These are phyloP conservation scores for Penicillium turbatum DNA, from an alignment of 495 filamentous ascomycete genomes.

Conservation along the genomic window DNA sequence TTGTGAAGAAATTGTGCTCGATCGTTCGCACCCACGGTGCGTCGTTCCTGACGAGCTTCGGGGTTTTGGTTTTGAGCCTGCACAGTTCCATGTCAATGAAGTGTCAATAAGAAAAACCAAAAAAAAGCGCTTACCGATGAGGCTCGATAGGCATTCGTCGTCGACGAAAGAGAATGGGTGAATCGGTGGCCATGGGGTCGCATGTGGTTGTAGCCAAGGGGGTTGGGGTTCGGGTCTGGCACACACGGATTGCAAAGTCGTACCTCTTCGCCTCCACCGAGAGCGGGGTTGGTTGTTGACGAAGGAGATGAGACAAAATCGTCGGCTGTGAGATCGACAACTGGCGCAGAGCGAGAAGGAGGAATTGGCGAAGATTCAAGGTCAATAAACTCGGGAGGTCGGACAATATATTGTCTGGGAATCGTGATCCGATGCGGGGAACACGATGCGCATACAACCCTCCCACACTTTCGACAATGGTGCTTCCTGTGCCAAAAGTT, in stretches of 20 bases:
- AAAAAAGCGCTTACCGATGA: slow-evolving; percentile 12
- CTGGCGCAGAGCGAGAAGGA: slow-evolving; percentile 10
- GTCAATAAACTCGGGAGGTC: slow-evolving; percentile 54
- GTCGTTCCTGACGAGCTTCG: slow-evolving; percentile 17
- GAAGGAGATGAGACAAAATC: slow-evolving; percentile 17
- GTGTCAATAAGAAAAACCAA: not conserved
- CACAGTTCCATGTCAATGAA: not conserved
- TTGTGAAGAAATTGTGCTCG: slow-evolving; percentile 11
- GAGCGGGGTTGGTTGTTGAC: slow-evolving; percentile 44
- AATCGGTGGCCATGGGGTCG: slow-evolving; percentile 25
- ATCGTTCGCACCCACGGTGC: slow-evolving; percentile 11
- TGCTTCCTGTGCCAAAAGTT: slow-evolving; percentile 87
- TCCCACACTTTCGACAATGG: slow-evolving; percentile 94
- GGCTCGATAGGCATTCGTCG: slow-evolving; percentile 6
- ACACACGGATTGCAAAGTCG: slow-evolving; percentile 93
- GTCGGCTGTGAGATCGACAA: slow-evolving; percentile 44
- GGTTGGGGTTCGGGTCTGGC: slow-evolving; percentile 80
- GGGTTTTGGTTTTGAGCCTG: not conserved
- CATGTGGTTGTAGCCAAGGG: slow-evolving; percentile 34
- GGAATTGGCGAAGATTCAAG: slow-evolving; percentile 19
- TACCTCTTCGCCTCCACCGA: slow-evolving; percentile 80
- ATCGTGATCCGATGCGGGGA: slow-evolving; percentile 96
- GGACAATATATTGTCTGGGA: slow-evolving; percentile 87
- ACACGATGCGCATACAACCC: slow-evolving; percentile 86
- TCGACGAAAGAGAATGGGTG: slow-evolving; percentile 22